phyloP scores from a whole-genome alignment of 176 grass and related monocot genomes.

The Dendrocalamus sinicus region DNA sequence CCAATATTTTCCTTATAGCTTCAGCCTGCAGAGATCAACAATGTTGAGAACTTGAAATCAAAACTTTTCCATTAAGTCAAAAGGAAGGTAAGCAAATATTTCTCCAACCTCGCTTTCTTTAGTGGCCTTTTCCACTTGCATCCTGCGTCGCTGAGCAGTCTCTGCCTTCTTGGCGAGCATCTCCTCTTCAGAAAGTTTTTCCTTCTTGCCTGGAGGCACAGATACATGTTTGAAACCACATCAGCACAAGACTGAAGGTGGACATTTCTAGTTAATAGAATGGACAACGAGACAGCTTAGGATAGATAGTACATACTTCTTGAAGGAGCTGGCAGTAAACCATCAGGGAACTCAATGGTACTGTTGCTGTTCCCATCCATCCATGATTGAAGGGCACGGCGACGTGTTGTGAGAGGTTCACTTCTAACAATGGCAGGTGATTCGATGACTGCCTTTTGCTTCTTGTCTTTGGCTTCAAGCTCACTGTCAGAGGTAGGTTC shows the following conservation, averaged over 20 bases:
- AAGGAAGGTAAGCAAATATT: neutral
- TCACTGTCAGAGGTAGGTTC: conserved; percentile 57
- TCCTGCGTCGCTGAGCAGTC: conserved; percentile 71
- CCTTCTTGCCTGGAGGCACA: conserved; percentile 64
- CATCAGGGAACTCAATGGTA: conserved; percentile 70
- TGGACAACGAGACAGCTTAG: neutral
- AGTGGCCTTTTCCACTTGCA: conserved; percentile 76
- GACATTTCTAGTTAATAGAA: neutral
- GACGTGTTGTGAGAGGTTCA: conserved; percentile 73
- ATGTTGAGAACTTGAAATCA: neutral
- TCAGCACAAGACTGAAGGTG: neutral
- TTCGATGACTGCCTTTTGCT: conserved; percentile 46
- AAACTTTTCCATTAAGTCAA: neutral
- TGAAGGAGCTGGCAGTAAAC: conserved; percentile 58
- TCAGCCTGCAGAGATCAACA: conserved; percentile 61
- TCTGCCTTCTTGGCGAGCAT: conserved; percentile 75
- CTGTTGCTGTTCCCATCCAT: conserved; percentile 59
- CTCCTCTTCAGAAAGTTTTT: conserved; percentile 71
- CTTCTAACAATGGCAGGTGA: conserved; percentile 44
- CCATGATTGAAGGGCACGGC: conserved; percentile 77
- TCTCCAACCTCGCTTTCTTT: conserved; percentile 70
- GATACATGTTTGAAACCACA: conserved; percentile 17
- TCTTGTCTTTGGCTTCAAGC: conserved; percentile 44
- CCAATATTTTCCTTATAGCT: conserved; percentile 92
- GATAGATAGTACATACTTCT: conserved; percentile 56